Percentiles rank a stretch among this genome's conserved stretches.
These are phyloP conservation scores for Penicillium brevicompactum DNA, from an alignment of 2,329 filamentous ascomycete species.

Conservation along the genomic window DNA sequence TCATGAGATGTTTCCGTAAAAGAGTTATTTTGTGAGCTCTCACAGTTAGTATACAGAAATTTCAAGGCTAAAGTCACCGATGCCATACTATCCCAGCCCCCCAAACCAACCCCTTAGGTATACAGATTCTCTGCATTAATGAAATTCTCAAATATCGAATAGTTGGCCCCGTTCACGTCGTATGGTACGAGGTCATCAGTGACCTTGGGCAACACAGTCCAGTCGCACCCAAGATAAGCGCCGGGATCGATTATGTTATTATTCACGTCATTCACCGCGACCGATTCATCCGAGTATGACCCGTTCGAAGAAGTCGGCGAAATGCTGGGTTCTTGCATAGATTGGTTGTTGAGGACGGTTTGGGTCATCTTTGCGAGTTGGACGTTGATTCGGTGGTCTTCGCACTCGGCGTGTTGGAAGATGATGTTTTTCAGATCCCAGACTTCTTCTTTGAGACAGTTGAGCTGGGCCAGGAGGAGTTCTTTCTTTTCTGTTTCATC, in stretches of 20 bases:
- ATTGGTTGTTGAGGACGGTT: background rate
- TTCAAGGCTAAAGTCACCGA: too few species aligned
- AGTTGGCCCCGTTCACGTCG: background rate
- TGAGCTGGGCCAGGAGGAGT: conserved; percentile 15
- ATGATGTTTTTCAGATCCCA: conserved; percentile 25
- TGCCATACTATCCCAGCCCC: too few species aligned
- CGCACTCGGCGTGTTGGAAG: conserved; percentile 22
- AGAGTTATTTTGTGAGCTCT: too few species aligned
- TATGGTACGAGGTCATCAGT: background rate
- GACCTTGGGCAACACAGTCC: conserved; percentile 1
- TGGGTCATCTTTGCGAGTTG: conserved; percentile 21
- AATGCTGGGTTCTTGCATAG: background rate
- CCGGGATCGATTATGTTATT: background rate
- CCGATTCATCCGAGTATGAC: conserved; percentile 18
- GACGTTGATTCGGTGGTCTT: conserved; percentile 20
- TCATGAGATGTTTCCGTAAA: conserved; percentile 5
- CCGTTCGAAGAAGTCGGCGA: conserved; percentile 13
- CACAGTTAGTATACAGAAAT: too few species aligned
- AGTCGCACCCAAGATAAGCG: background rate
- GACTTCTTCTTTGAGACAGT: conserved; percentile 19
- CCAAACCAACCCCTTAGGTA: background rate
- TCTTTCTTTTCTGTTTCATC: conserved; percentile 22
- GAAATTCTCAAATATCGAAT: conserved; percentile 8
- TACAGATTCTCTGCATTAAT: conserved; percentile 4
- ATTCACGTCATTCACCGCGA: background rate